Base-by-base conservation (phyloP, 2,329 filamentous ascomycete genomes). In the Akanthomyces uredinophilus region DNA sequence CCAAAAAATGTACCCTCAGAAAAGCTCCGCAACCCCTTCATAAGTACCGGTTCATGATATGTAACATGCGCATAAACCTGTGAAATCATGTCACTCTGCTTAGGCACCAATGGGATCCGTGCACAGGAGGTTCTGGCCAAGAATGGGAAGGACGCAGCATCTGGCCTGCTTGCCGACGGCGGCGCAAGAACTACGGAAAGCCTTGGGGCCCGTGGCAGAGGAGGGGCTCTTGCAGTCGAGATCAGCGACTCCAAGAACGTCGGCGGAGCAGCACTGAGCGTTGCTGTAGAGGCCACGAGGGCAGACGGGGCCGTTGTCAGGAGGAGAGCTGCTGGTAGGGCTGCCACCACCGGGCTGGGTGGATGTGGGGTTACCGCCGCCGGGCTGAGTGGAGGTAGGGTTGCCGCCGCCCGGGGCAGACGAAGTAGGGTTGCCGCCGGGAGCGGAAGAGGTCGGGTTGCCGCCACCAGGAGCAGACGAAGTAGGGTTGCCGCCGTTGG, bases 61-160 rank as follows among this genome's bases (percentile, higher is more conserved):
- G 39, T 4, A n/a, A 44, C 16, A 22, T 27, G 46, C 18, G 56
- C 41, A 57, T 18, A 18, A 43, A 18, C 5, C 22, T 29, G 27
- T 8, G 22, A 14, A 14, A 22, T 10, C 49, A 11, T 32, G 5
- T 5, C 24, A 1, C 5, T 49, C 29, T 22, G 5, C 14, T 41
- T 41, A 29, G 7, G 11, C 29, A 16, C 41, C 58, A 8, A 27
- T 16, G 51, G 43, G 20, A 0, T 32, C 6, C 27, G 14, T 0
- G 29, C 58, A 61, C 37, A 61, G 50, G 20, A 61, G 1, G 3
- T 1, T 22, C 61, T 63, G 61, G 7, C 41, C 49, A 6, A 10
- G 55, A n/a, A 84, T 73, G 27, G 81, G 81, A n/a, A 84, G 62
- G 35, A 78, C 68, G 67, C 82, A 85, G 78, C 82, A 84, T 68